Evolutionary conservation across 805 yeast genomes (phyloP), one percentile per base, ranked within the genome.

Genomic region (Lipomyces kockii): DNA sequence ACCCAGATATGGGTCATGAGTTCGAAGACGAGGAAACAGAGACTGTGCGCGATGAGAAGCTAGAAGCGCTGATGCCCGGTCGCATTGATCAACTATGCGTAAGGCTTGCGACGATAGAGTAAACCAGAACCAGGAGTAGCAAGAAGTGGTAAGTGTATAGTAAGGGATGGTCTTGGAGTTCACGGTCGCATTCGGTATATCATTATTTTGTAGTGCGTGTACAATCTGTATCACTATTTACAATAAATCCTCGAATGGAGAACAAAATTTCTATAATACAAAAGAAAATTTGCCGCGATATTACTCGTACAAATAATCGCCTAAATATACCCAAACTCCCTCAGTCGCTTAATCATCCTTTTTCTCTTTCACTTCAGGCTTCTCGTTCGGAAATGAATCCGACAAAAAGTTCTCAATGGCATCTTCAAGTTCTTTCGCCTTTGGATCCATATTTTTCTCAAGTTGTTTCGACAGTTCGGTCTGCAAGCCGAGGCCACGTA

Each of bases 401-500:
- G 59, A 12, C 64, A 71, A 46, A 37, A 69, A 67, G 37, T 62
- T 25, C 49, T 69, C 67, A 52, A 71, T 64, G 22, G 65, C 37
- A 14, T 51, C 29, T 57, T 71, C 72, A 0, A 71, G 25, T 57
- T 66, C 54, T 32, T 22, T 20, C 22, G 51, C 39, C 39, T 69
- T 72, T 32, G 58, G 61, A 39, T 71, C 68, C 17, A 67, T 8
- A 20, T 61, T 56, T 49, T 58, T 62, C 51, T 69, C 64, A 20
- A 43, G 32, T 27, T 69, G 64, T n/a, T 57, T 52, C 8, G 34
- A 25, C 7, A 25, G 34, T n/a, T 43, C 49, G 49, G 49, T 43
- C 49, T 43, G 49, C 49, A 43, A 43, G 6, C 9, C 65, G n/a
- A 58, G 85, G 12, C 93, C 94, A 43, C 94, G 92, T 73, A 89